Percentiles rank a stretch among this genome's conserved stretches.
phyloP scores from a whole-genome alignment of 108 stramenopile species.

The Fragilaria crotonensis region DNA sequence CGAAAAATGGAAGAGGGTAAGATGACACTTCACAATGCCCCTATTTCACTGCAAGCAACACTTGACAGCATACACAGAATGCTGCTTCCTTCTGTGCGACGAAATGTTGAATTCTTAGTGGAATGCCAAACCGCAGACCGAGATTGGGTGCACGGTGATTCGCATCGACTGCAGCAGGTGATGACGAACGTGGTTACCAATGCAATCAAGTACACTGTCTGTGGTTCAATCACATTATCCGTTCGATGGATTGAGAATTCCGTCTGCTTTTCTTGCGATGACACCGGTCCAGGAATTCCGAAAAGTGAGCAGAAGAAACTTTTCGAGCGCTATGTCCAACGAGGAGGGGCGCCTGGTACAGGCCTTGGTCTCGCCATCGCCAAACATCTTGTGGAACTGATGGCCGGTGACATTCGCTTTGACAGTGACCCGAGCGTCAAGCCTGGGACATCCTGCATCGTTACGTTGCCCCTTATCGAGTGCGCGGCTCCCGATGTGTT shows the following conservation, averaged over 20 bases:
- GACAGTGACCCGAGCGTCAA: slow-evolving; percentile 43
- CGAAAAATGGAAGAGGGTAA: slow-evolving; percentile 69
- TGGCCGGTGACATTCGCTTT: slow-evolving; percentile 48
- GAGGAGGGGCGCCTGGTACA: slow-evolving; percentile 63
- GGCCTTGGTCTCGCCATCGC: slow-evolving; percentile 77
- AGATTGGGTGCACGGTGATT: slow-evolving; percentile 53
- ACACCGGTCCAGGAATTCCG: slow-evolving; percentile 83
- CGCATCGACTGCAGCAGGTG: slow-evolving; percentile 58
- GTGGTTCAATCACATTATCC: slow-evolving; percentile 35
- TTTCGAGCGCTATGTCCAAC: slow-evolving; percentile 66
- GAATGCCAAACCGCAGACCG: slow-evolving; percentile 7
- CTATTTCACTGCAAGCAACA: slow-evolving; percentile 24
- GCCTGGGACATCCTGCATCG: slow-evolving; percentile 55
- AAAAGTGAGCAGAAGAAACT: slow-evolving; percentile 50
- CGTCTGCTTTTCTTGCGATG: slow-evolving; percentile 39
- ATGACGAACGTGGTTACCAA: slow-evolving; percentile 63
- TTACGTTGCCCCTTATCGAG: slow-evolving; percentile 30
- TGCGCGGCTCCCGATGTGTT: slow-evolving; percentile 27
- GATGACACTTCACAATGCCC: slow-evolving; percentile 34
- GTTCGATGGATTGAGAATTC: slow-evolving; percentile 28
- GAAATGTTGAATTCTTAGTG: slow-evolving; percentile 31
- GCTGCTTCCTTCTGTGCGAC: slow-evolving; percentile 41
- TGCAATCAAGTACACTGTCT: slow-evolving; percentile 63
- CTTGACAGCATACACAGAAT: slow-evolving; percentile 39
- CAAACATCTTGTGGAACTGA: slow-evolving; percentile 57